Evolutionary conservation across 2,329 filamentous ascomycete genomes (phyloP), one percentile per base, ranked within the genome.

Genomic region (Cryphonectria radicalis): DNA sequence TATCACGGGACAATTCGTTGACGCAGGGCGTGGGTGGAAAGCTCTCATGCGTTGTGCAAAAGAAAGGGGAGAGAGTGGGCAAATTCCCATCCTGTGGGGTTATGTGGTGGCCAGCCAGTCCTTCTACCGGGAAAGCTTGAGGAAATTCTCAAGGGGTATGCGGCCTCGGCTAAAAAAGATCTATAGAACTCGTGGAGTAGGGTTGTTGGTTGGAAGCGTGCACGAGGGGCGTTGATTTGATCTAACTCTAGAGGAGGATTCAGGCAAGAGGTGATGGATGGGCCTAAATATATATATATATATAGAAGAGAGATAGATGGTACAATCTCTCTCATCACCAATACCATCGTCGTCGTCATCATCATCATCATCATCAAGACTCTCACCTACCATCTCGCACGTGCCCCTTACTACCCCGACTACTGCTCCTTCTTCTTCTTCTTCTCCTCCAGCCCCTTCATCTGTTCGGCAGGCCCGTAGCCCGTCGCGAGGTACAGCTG

Each of bases 401-500:
- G 13, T 32, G 55, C 55, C 25, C 25, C 13, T 59, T 17, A 17
- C 55, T n/a, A n/a, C 22, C 17, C n/a, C 46, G 5, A 50, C 17
- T 50, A 50, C 8, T 50, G 46, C 46, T 50, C 46, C 46, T 50
- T 50, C 46, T 50, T 50, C 55, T 59, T 73, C 76, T 79, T 77
- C 74, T 77, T 77, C 72, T 77, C 76, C 11, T 67, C 73, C 32
- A 72, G 65, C 42, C 72, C 70, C 43, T 70, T 67, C 25, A 74
- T 63, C 67, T 72, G 70, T 50, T 73, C 69, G 28, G 68, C 70
- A 35, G 68, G 76, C 28, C 79, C 76, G 60, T 82, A 77, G 5
- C 81, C 81, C 32, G 79, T 77, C 72, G 71, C 76, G 19, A 77
- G 67, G 74, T 80, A 84, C 13, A 81, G 81, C 7, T 75, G 77